Percentiles rank a stretch among this genome's conserved stretches.
Conservation (phyloP, 495 filamentous ascomycete genomes). For the Penicillium paxilli region DNA sequence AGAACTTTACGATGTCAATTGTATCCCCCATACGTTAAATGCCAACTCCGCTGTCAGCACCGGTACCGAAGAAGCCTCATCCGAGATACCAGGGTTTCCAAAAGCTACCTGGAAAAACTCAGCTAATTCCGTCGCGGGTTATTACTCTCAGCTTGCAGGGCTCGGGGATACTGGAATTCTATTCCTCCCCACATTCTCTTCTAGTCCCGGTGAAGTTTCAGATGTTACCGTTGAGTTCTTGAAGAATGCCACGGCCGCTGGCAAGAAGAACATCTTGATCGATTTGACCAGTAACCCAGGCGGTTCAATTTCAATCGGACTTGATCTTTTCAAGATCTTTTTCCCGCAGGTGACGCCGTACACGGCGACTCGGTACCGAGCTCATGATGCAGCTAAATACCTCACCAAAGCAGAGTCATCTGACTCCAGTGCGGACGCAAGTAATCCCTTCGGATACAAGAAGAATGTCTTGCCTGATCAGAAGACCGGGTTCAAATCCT, state of each 20-base stretch:
- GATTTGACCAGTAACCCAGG: conserved; percentile 57
- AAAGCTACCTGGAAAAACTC: conserved; percentile 56
- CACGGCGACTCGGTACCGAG: conserved; percentile 43
- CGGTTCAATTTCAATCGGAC: conserved; percentile 37
- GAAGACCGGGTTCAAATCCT: conserved; percentile 45
- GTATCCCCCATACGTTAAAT: conserved; percentile 18
- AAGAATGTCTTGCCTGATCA: conserved; percentile 27
- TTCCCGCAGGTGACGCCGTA: conserved; percentile 38
- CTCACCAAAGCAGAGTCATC: conserved; percentile 36
- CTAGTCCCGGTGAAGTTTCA: conserved; percentile 20
- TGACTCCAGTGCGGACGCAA: conserved; percentile 11
- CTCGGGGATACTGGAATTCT: conserved; percentile 38
- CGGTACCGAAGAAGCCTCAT: conserved; percentile 57
- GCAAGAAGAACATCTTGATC: conserved; percentile 53
- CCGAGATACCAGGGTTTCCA: conserved; percentile 35
- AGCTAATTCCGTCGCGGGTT: conserved; percentile 37
- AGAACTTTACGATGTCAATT: conserved; percentile 17
- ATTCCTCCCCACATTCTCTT: conserved; percentile 36
- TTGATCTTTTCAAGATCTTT: conserved; percentile 31
- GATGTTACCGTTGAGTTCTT: conserved; percentile 33
- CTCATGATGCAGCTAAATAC: conserved; percentile 39
- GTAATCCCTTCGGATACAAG: conserved; percentile 18
- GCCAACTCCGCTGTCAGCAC: conserved; percentile 3
- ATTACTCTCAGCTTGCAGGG: conserved; percentile 32
- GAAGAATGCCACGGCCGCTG: conserved; percentile 28